phyloP scores from a whole-genome alignment of 2,329 filamentous ascomycete genomes.

The Fusarium abutilonis region DNA sequence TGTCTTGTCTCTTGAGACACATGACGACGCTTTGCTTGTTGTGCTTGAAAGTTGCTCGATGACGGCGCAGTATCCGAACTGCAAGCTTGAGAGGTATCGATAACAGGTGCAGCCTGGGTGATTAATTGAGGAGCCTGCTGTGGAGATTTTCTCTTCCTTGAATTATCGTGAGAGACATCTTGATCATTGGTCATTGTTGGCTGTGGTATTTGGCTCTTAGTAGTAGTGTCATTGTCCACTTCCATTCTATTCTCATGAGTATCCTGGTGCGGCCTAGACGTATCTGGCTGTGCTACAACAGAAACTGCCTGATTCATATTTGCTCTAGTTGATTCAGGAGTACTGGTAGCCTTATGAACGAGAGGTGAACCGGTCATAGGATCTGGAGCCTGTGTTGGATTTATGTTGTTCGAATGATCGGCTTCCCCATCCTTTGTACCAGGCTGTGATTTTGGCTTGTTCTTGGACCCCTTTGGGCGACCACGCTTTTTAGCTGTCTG shows the following conservation, averaged over 20 bases:
- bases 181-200: background rate
- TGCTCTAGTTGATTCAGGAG: background rate
- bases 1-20: slow-evolving; percentile 39
- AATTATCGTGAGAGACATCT: background rate
- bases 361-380: slow-evolving; percentile 23
- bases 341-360: slow-evolving; percentile 22
- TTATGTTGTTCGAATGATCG: background rate
- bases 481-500: slow-evolving; percentile 48
- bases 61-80: background rate
- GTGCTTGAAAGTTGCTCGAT: slow-evolving; percentile 16
- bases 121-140: slow-evolving; percentile 6
- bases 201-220: background rate
- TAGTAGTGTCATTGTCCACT: background rate
- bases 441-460: slow-evolving; percentile 49
- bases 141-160: slow-evolving; percentile 28
- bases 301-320: background rate
- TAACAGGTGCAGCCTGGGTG: background rate
- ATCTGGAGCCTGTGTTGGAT: slow-evolving; percentile 4
- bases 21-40: slow-evolving; percentile 45
- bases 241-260: slow-evolving; percentile 1
- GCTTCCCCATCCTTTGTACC: slow-evolving; percentile 11
- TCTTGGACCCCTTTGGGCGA: slow-evolving; percentile 60
- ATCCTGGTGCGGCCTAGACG: background rate
- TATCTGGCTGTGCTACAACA: slow-evolving; percentile 1
- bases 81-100: slow-evolving; percentile 6